phyloP scores from a whole-genome alignment of 768 basidiomycete species.

The Butyriboletus loyo region DNA sequence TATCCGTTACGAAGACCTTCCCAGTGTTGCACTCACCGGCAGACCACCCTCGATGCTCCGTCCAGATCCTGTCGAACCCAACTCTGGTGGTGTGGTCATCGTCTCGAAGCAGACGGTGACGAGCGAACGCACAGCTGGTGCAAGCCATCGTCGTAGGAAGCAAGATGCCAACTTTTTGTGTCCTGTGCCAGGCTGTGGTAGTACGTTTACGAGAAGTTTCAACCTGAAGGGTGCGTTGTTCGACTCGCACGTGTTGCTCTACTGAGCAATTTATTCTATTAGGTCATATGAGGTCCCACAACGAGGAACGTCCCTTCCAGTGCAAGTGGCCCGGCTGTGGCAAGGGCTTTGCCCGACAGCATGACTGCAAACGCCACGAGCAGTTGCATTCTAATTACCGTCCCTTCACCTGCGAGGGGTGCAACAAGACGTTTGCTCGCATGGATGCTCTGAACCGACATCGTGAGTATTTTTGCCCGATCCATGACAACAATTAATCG shows the following conservation, averaged over 20 bases:
- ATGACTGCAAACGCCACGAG: conserved; percentile 96
- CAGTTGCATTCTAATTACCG: conserved; percentile 90
- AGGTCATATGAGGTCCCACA: conserved; percentile 95
- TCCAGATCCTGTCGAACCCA: conserved; percentile 13
- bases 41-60: conserved; percentile 24
- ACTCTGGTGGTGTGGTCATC: neutral
- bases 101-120: conserved; percentile 82
- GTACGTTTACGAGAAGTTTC: conserved; percentile 90
- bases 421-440: conserved; percentile 88
- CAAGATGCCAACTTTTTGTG: conserved; percentile 85
- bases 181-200: conserved; percentile 79
- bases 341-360: conserved; percentile 91
- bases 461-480: conserved; percentile 49
- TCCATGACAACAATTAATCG: neutral
- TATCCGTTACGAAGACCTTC: conserved; percentile 50
- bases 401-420: conserved; percentile 91
- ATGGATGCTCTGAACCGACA: conserved; percentile 96
- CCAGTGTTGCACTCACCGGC: conserved; percentile 27
- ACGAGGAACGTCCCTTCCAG: conserved; percentile 91
- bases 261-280: conserved; percentile 12
- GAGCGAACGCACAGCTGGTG: conserved; percentile 84
- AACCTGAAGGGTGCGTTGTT: conserved; percentile 74
- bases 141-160: conserved; percentile 80
- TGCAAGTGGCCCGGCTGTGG: conserved; percentile 94
- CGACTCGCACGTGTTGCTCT: conserved; percentile 2